Percentiles rank a stretch among this genome's conserved stretches.
These are phyloP conservation scores for Gynochthodes officinalis DNA, from an alignment of 257 asterid genomes.

Conservation along the genomic window DNA sequence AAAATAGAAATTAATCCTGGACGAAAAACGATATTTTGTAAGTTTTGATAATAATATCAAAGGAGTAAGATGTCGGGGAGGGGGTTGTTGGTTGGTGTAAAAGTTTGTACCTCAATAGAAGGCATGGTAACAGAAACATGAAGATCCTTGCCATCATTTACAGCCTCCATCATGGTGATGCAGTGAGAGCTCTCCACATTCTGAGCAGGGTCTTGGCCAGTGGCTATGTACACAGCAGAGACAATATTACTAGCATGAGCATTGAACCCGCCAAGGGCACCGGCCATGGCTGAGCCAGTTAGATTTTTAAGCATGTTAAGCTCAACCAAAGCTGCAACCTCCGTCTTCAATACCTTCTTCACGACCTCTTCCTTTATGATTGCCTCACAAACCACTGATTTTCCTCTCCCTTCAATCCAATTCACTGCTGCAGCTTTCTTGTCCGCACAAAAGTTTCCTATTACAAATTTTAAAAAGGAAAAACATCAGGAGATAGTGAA, in stretches of 20 bases:
- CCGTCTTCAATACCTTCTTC: conserved; percentile 48
- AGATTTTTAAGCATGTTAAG: conserved; percentile 53
- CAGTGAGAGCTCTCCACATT: conserved; percentile 56
- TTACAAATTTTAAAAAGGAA: background rate
- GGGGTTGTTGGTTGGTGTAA: no score
- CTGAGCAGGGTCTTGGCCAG: conserved; percentile 61
- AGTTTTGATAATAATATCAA: background rate
- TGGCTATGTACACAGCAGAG: conserved; percentile 47
- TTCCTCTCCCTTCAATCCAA: conserved; percentile 60
- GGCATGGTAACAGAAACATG: conserved; percentile 58
- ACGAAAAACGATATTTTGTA: background rate
- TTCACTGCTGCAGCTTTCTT: conserved; percentile 57
- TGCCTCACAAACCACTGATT: conserved; percentile 55
- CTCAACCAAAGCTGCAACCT: conserved; percentile 46
- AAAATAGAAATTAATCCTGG: no score
- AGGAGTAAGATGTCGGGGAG: background rate
- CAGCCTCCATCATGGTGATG: conserved; percentile 55
- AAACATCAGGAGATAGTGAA: background rate
- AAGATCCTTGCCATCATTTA: conserved; percentile 50
- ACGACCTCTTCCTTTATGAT: conserved; percentile 45
- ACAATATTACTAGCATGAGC: conserved; percentile 57
- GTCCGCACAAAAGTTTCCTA: conserved; percentile 51
- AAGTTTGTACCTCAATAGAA: conserved; percentile 46
- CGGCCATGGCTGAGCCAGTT: conserved; percentile 54
- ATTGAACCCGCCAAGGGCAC: conserved; percentile 57